These are phyloP conservation scores for Phytophthora fragariae DNA, from an alignment of 352 stramenopile species.

Conservation along the genomic window DNA sequence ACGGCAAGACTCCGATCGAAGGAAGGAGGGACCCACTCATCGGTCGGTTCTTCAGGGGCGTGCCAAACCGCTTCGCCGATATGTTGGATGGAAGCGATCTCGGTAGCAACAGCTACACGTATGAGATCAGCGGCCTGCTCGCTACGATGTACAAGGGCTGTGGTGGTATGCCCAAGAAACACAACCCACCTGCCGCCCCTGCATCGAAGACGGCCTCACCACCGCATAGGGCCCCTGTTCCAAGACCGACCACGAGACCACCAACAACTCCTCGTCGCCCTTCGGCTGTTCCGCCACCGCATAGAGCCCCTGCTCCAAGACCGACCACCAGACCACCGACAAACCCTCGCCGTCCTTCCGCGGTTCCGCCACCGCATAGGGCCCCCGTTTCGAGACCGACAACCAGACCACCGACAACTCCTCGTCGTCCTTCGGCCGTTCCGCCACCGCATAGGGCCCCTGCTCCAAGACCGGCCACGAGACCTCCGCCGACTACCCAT, in stretches of 20 bases:
- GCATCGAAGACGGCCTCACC: constrained; percentile 8
- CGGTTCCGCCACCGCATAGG: background rate
- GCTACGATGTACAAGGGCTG: constrained; percentile 46
- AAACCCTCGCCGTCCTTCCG: background rate
- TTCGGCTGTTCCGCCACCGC: background rate
- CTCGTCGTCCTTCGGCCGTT: too few species aligned
- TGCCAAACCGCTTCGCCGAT: constrained; percentile 46
- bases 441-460: background rate
- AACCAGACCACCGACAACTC: background rate
- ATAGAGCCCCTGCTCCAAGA: background rate
- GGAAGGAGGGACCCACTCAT: constrained; percentile 45
- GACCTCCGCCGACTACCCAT: background rate
- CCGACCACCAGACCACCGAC: background rate
- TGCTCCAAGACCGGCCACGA: background rate
- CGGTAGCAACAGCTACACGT: constrained; percentile 55
- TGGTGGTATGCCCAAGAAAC: constrained; percentile 9
- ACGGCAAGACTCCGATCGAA: constrained; percentile 38
- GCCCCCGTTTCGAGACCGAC: background rate
- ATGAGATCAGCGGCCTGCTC: constrained; percentile 50
- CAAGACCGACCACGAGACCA: background rate
- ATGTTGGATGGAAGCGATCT: constrained; percentile 51
- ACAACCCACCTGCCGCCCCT: background rate
- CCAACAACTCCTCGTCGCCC: background rate
- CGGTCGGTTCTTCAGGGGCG: constrained; percentile 44
- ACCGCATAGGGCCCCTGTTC: background rate